Conservation (phyloP, 1,284 basidiomycete genomes). For the Ganoderma boninense region DNA sequence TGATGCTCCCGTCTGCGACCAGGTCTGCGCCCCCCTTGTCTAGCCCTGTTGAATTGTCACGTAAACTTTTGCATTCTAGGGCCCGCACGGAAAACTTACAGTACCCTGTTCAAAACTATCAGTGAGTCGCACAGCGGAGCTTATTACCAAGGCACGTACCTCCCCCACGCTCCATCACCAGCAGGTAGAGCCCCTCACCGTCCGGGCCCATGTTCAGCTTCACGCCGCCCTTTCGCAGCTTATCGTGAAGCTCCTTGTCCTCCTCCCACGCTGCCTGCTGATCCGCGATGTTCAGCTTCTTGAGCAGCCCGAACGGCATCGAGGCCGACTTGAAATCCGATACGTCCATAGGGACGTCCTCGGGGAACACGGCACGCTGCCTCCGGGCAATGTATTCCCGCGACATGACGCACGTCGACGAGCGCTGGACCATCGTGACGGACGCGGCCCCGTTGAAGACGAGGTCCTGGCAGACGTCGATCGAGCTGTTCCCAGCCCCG, state of each 20-base stretch:
- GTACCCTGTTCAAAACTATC: constrained; percentile 13
- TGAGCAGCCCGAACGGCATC: constrained; percentile 49
- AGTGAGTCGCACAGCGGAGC: not conserved
- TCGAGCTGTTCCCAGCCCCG: constrained; percentile 57
- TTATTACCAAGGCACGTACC: constrained; percentile 10
- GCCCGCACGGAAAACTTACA: constrained; percentile 16
- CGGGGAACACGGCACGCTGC: constrained; percentile 45
- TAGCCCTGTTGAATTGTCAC: constrained; percentile 29
- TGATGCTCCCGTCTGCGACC: constrained; percentile 54
- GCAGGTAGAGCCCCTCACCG: constrained; percentile 56
- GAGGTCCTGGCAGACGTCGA: constrained; percentile 56
- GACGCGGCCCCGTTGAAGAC: constrained; percentile 47
- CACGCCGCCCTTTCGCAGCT: constrained; percentile 66
- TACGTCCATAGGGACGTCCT: constrained; percentile 50
- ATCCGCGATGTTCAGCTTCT: constrained; percentile 39
- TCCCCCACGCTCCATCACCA: constrained; percentile 42
- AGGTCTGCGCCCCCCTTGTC: constrained; percentile 43
- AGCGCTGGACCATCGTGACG: constrained; percentile 45
- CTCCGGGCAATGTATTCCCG: constrained; percentile 39
- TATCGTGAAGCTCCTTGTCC: constrained; percentile 58
- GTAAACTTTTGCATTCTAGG: not conserved
- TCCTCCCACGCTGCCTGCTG: constrained; percentile 38
- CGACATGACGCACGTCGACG: constrained; percentile 41
- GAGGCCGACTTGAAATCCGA: constrained; percentile 56
- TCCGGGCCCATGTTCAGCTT: constrained; percentile 62